These are phyloP conservation scores for Geotrichum fermentans DNA, from an alignment of 1,139 yeast species.

Conservation along the genomic window DNA sequence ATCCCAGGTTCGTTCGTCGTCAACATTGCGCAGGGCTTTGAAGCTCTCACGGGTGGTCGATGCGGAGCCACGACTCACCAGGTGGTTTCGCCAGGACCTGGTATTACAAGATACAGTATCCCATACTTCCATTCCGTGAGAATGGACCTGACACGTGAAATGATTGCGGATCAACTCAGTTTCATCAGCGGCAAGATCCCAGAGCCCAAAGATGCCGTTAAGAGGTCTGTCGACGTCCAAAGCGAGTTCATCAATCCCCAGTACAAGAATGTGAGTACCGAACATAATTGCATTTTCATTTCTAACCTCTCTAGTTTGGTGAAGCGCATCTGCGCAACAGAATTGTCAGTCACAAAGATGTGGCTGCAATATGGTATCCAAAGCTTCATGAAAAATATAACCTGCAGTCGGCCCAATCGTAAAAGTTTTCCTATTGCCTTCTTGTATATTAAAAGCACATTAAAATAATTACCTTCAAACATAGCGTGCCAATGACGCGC, in stretches of 20 bases:
- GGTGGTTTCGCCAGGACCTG: constrained; percentile 52
- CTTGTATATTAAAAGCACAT: no score
- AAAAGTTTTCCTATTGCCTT: no score
- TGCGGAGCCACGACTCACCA: constrained; percentile 61
- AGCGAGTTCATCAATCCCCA: constrained; percentile 36
- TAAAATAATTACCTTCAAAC: no score
- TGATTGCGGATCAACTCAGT: constrained; percentile 30
- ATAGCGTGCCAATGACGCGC: no score
- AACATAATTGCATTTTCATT: constrained; percentile 23
- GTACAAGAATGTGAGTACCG: constrained; percentile 27
- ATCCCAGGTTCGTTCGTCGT: constrained; percentile 35
- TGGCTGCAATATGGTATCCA: constrained; percentile 61
- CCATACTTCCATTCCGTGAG: constrained; percentile 39
- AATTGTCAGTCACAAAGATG: constrained; percentile 63
- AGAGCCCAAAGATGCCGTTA: constrained; percentile 29
- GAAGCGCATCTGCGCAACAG: constrained; percentile 59
- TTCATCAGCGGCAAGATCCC: constrained; percentile 32
- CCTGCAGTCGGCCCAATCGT: neutral
- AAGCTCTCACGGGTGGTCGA: constrained; percentile 39
- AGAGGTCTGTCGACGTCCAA: constrained; percentile 36
- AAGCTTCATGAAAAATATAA: constrained; percentile 37
- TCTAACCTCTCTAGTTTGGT: constrained; percentile 40
- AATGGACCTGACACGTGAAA: constrained; percentile 32
- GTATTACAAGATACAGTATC: constrained; percentile 35
- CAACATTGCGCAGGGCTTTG: constrained; percentile 41